phyloP scores from a whole-genome alignment of 1,139 yeast genomes.

The Geotrichum australiense region DNA sequence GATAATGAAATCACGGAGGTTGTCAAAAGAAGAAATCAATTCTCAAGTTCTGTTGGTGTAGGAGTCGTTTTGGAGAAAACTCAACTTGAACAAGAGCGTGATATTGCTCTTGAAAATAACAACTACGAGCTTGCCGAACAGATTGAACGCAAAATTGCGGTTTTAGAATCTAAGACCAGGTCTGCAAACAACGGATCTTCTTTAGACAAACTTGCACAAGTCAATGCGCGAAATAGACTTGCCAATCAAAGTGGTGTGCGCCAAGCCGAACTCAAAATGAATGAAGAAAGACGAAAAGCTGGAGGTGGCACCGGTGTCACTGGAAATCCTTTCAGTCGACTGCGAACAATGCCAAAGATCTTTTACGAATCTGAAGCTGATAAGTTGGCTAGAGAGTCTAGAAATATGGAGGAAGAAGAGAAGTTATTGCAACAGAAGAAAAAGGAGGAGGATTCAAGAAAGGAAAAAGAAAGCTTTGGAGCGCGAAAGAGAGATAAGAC shows the following conservation, averaged over 20 bases:
- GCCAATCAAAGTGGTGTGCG: constrained; percentile 71
- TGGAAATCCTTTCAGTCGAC: constrained; percentile 83
- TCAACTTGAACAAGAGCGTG: constrained; percentile 63
- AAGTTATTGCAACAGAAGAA: constrained; percentile 43
- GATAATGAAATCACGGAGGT: constrained; percentile 73
- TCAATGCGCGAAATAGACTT: constrained; percentile 75
- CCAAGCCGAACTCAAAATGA: constrained; percentile 65
- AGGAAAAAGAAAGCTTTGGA: constrained; percentile 24
- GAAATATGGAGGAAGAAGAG: constrained; percentile 31
- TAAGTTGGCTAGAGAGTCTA: constrained; percentile 20
- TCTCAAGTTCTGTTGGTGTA: constrained; percentile 54
- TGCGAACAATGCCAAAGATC: constrained; percentile 78
- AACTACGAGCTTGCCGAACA: constrained; percentile 47
- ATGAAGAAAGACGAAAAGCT: constrained; percentile 51
- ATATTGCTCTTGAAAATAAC: constrained; percentile 65
- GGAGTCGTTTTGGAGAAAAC: constrained; percentile 76
- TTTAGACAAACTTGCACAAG: constrained; percentile 46
- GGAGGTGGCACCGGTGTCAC: constrained; percentile 40
- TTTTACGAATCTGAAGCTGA: constrained; percentile 47
- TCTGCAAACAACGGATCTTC: constrained; percentile 23
- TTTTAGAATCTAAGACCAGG: constrained; percentile 32
- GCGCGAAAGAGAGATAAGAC: constrained; percentile 28
- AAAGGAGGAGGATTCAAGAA: constrained; percentile 36
- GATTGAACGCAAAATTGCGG: constrained; percentile 48
- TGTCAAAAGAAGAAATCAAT: constrained; percentile 63